phyloP scores from a whole-genome alignment of 208 protist species.

The Ichthyophonus hoferi region DNA sequence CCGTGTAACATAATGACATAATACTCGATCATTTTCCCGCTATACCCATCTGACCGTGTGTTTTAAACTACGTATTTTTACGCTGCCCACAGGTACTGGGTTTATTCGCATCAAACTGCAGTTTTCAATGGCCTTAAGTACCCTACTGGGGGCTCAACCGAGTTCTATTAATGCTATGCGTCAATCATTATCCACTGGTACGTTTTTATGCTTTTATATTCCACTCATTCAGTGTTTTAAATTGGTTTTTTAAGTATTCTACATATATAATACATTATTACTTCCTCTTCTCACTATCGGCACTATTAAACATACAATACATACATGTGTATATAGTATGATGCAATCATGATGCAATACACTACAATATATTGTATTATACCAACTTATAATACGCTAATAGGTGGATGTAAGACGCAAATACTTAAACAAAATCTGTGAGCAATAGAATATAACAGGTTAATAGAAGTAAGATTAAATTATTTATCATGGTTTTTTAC shows the following conservation, averaged over 20 bases:
- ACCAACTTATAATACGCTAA: neutral
- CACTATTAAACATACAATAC: neutral
- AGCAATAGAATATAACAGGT: neutral
- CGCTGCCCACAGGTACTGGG: neutral
- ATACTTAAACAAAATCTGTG: too few relatives aligned
- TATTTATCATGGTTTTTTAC: neutral
- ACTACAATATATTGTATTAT: neutral
- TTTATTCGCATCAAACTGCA: neutral
- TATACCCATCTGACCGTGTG: neutral
- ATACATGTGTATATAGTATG: too few relatives aligned
- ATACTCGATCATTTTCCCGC: neutral
- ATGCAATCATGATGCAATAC: neutral
- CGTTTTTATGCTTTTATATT: too few relatives aligned
- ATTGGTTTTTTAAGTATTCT: too few relatives aligned
- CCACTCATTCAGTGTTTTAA: too few relatives aligned
- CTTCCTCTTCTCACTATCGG: neutral
- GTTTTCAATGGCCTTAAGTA: neutral
- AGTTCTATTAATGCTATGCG: neutral
- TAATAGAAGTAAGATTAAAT: neutral
- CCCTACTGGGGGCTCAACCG: neutral
- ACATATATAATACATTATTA: neutral
- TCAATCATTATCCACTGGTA: neutral
- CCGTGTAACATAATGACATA: too few relatives aligned
- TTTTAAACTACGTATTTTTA: neutral
- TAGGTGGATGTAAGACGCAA: too few relatives aligned